phyloP scores from a whole-genome alignment of 306 rosid genomes.

The Heteromeles arbutifolia region DNA sequence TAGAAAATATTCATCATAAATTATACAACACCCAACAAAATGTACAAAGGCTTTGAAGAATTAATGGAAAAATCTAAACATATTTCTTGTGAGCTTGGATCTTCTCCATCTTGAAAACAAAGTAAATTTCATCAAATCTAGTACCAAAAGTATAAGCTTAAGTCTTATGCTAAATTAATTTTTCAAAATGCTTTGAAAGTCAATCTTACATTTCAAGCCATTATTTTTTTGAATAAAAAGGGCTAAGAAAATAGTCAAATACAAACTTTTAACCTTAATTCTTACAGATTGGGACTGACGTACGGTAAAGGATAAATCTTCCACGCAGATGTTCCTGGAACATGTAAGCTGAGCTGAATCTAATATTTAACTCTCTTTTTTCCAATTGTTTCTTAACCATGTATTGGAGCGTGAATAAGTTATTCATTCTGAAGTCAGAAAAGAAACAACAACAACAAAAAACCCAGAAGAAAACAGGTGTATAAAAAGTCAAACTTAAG shows the following conservation, averaged over 20 bases:
- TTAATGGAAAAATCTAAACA: not conserved
- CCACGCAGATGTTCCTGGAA: not conserved
- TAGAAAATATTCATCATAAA: not conserved
- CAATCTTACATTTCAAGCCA: not conserved
- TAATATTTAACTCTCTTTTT: not conserved
- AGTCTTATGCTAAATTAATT: not conserved
- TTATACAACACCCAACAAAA: not conserved
- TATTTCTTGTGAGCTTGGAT: not conserved
- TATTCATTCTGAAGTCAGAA: not conserved
- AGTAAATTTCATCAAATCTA: not conserved
- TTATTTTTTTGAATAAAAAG: not conserved
- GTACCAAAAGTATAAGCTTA: not conserved
- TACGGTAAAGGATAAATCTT: not conserved
- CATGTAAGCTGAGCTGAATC: not conserved
- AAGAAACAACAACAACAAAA: not conserved
- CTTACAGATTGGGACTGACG: not conserved
- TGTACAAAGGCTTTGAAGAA: not conserved
- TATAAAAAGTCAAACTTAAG: not conserved
- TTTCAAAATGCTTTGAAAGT: not conserved
- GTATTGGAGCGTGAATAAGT: not conserved
- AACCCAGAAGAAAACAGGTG: not conserved
- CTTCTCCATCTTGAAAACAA: not conserved
- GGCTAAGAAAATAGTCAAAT: not conserved
- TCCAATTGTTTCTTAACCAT: not conserved
- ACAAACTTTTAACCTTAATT: not conserved